Evolutionary conservation across 495 filamentous ascomycete genomes (phyloP), one percentile per base, ranked within the genome.

Genomic region (Aspergillus leporis): DNA sequence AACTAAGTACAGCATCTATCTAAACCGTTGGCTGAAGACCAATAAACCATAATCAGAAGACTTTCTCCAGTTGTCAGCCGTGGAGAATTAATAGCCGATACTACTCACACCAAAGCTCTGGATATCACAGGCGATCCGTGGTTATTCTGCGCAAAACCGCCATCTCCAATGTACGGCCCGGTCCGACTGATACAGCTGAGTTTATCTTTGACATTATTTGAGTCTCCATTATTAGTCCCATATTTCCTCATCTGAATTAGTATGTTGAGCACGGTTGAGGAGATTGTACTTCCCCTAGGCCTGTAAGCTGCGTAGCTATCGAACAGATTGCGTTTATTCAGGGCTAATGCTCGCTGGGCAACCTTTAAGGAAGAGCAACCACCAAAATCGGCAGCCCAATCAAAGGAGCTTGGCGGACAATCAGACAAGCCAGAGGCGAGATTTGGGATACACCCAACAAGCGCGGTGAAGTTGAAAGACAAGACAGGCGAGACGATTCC

Each of bases 151-250:
- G 38, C 0, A 56, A 30, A 10, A 49, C 13, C 5, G 54, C 54
- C 54, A 56, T 56, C 45, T 56, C 54, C 21, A 56, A 36, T 2
- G 40, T 34, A 22, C 49, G 38, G 4, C 54, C 54, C 2, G 54
- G 54, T n/a, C 54, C 54, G 38, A 56, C 36, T 23, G 43, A 25
- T 4, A 36, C n/a, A 1, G 28, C 43, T 2, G 10, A 49, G 18
- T 36, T 56, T 34, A 19, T 56, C 54, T 34, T n/a, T 41, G 2
- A 4, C 10, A 9, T 14, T 10, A 36, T 10, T 2, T 14, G 2
- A n/a, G 2, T 19, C 9, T n/a, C 22, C 21, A 16, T 23, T 25
- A 3, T 12, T 7, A 19, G 22, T 18, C n/a, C 23, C 18, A 14
- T 48, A 16, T 1, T 13, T 4, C 16, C 43, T 48, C 13, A 56